Conservation (phyloP, 23 red algal genomes). For the Cyanidiococcus yangmingshanensis region DNA sequence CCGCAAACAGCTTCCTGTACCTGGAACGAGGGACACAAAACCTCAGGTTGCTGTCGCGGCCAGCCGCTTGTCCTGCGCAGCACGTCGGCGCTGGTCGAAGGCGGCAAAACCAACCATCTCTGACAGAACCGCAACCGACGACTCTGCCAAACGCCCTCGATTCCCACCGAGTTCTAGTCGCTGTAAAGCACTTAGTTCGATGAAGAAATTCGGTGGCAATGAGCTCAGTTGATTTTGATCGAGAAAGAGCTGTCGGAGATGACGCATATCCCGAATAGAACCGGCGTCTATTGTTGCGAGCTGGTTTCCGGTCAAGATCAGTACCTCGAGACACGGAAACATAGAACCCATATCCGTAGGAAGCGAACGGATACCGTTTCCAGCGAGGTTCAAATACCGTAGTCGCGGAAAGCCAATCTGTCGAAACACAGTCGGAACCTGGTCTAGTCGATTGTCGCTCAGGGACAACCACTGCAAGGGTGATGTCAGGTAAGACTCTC, state of each 20-base stretch:
- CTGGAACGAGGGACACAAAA: no score
- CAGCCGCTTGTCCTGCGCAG: not conserved
- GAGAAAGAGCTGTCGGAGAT: not conserved
- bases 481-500: not conserved
- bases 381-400: conserved; percentile 6
- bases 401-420: not conserved
- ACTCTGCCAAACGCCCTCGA: not conserved
- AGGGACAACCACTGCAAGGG: conserved; percentile 4
- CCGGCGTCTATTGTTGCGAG: not conserved
- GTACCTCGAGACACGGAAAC: not conserved
- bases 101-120: not conserved
- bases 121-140: not conserved
- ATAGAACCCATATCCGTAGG: not conserved
- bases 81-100: conserved; percentile 7
- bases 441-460: not conserved
- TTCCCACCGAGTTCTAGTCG: not conserved
- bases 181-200: conserved; percentile 1
- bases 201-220: not conserved
- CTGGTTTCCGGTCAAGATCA: not conserved
- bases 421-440: not conserved
- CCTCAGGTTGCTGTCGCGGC: not conserved
- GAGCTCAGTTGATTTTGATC: not conserved
- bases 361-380: not conserved
- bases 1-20: no score
- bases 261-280: not conserved